Evolutionary conservation across 352 stramenopile species (phyloP).

Genomic region (Phytopythium cucurbitacearum): DNA sequence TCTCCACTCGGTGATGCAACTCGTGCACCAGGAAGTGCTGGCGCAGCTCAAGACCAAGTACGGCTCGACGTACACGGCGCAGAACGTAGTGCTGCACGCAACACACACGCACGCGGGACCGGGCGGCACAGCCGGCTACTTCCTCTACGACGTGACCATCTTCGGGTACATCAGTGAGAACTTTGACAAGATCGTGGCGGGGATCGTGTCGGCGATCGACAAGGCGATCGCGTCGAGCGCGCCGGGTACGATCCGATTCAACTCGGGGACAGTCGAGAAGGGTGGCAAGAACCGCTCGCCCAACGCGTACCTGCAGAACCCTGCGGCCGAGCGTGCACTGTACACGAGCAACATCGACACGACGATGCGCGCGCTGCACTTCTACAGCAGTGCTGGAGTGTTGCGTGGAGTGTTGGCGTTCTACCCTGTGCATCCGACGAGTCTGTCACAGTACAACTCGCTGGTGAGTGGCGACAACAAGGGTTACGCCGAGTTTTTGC

Average conservation of each 20-base stretch:
- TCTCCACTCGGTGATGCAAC: slow-evolving; percentile 25
- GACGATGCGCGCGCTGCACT: slow-evolving; percentile 59
- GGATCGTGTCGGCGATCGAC: slow-evolving; percentile 35
- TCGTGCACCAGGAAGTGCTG: slow-evolving; percentile 40
- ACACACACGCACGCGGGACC: slow-evolving; percentile 78
- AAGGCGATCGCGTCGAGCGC: slow-evolving; percentile 21
- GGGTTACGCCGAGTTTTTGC: slow-evolving; percentile 41
- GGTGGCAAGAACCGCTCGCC: slow-evolving; percentile 71
- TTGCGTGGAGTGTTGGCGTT: slow-evolving; percentile 64
- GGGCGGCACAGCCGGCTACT: slow-evolving; percentile 62
- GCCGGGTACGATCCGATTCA: slow-evolving; percentile 28
- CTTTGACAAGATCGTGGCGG: slow-evolving; percentile 50
- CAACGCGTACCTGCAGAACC: slow-evolving; percentile 66
- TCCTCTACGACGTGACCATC: slow-evolving; percentile 52
- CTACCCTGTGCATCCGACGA: slow-evolving; percentile 74
- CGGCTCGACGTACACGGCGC: slow-evolving; percentile 23
- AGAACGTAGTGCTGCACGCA: slow-evolving; percentile 62
- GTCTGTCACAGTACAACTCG: slow-evolving; percentile 66
- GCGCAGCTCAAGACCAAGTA: slow-evolving; percentile 25
- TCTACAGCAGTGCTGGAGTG: slow-evolving; percentile 26
- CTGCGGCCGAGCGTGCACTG: slow-evolving; percentile 36
- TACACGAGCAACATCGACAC: slow-evolving; percentile 67
- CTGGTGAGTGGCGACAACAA: slow-evolving; percentile 85
- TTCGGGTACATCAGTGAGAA: slow-evolving; percentile 39
- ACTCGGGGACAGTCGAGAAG: slow-evolving; percentile 24